A percentile compares a stretch with the other conserved stretches of the same genome.
phyloP scores from a whole-genome alignment of 768 basidiomycete genomes.

The Trichaptum fuscoviolaceum region DNA sequence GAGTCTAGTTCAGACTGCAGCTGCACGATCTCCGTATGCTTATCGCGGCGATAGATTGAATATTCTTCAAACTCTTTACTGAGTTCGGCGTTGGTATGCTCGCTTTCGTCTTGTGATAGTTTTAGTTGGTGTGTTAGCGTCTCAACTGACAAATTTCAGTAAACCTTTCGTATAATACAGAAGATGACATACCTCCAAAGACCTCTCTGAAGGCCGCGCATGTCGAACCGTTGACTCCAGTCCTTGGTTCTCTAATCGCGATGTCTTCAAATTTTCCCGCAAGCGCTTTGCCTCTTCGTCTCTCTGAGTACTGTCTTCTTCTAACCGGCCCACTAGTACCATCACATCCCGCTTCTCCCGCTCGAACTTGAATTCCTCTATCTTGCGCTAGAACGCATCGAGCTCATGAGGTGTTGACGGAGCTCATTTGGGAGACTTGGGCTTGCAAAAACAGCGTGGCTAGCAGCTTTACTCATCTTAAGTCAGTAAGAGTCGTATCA shows the following conservation, averaged over 20 bases:
- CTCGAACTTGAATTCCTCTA: conserved; percentile 76
- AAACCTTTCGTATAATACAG: conserved; percentile 2
- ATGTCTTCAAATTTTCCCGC: conserved; percentile 64
- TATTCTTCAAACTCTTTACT: conserved; percentile 74
- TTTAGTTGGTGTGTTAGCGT: conserved; percentile 77
- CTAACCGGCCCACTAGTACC: conserved; percentile 74
- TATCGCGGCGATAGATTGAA: conserved; percentile 73
- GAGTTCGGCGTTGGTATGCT: conserved; percentile 67
- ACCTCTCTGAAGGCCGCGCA: conserved; percentile 67
- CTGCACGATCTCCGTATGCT: conserved; percentile 70
- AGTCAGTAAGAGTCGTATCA: conserved; percentile 17
- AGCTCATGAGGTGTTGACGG: conserved; percentile 59
- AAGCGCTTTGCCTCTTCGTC: conserved; percentile 74
- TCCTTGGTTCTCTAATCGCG: conserved; percentile 64
- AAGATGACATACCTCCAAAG: conserved; percentile 54
- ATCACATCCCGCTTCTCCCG: conserved; percentile 89
- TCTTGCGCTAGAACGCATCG: conserved; percentile 49
- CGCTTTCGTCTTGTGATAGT: conserved; percentile 69
- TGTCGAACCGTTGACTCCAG: conserved; percentile 68
- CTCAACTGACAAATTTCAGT: conserved; percentile 39
- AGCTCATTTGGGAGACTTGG: conserved; percentile 52
- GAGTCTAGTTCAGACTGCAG: conserved; percentile 75
- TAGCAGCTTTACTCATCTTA: conserved; percentile 32
- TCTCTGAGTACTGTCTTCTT: conserved; percentile 66
- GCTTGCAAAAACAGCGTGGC: conserved; percentile 44